Evolutionary conservation across 805 yeast genomes (phyloP), one percentile per base, ranked within the genome.

Genomic region (Alloascoidea hylecoeti): DNA sequence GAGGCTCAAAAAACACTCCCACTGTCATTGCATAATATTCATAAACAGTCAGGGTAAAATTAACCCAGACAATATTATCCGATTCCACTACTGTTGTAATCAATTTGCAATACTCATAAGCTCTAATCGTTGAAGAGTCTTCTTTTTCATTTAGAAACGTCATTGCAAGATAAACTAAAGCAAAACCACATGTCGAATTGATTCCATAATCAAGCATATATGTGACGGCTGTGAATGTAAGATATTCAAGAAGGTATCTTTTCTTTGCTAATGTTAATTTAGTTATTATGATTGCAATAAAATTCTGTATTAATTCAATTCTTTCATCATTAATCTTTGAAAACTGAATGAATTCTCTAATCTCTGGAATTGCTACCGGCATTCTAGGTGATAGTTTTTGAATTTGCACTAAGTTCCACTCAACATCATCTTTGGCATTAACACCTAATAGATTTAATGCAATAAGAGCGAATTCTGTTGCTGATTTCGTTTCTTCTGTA

Each of bases 1-100:
- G 32, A 1, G 74, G 67, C 36, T 66, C 70, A 15, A 61, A 47
- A 38, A 56, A 60, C 3, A 56, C 48, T 2, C 70, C 75, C 42
- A 68, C 42, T 3, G 64, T 53, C 16, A 55, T 45, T 23, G 63
- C 55, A 42, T 68, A 70, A 18, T 55, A 45, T 43, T 64, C 66
- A 42, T 66, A 66, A 5, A 67, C 57, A 16, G 48, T 49, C 39
- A 59, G 59, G 28, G 58, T 57, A 36, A 58, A 51, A 36, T 58
- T 58, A 15, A 60, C 46, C 4, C 63, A 52, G 1, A 61, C 50
- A 2, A 56, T 53, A 2, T 55, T 49, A 17, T 51, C 59, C 17
- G 42, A 42, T 15, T 53, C 60, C n/a, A 66, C 47, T 3, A 68
- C 44, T 9, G 47, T 46, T 23, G 67, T 49, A 1, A 70, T 68